A percentile compares a stretch with the other conserved stretches of the same genome.
Conservation (phyloP, 805 yeast species). For the Schwanniomyces yamadae region DNA sequence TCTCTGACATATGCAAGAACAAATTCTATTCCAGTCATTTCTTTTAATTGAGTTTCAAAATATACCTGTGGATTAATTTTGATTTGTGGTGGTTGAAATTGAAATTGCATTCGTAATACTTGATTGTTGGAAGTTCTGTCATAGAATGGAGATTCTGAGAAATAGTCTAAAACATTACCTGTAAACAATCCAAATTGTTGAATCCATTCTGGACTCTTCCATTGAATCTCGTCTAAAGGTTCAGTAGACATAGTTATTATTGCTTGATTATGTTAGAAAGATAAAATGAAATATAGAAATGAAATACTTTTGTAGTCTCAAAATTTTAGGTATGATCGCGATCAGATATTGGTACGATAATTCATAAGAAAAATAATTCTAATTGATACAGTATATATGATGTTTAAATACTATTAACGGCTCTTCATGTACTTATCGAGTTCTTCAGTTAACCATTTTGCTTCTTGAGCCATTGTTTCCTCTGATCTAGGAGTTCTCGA, state of each 20-base stretch:
- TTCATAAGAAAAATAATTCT: too few species aligned
- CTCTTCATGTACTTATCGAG: conserved; percentile 23
- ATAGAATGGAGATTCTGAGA: conserved; percentile 91
- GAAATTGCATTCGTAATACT: conserved; percentile 92
- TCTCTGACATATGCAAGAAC: conserved; percentile 72
- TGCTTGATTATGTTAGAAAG: too few species aligned
- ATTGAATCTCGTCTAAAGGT: conserved; percentile 83
- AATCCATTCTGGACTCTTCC: conserved; percentile 98
- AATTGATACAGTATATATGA: not conserved
- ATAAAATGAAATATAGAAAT: not conserved
- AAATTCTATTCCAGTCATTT: conserved; percentile 86
- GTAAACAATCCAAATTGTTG: conserved; percentile 83
- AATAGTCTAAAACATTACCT: conserved; percentile 89
- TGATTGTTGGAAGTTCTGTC: conserved; percentile 94
- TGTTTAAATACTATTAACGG: not conserved
- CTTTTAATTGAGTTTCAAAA: conserved; percentile 57
- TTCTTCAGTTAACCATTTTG: conserved; percentile 49
- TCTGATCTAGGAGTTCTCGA: conserved; percentile 56
- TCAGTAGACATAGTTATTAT: conserved; percentile 19
- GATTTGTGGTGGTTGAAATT: conserved; percentile 57
- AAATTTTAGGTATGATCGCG: not conserved
- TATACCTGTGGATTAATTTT: conserved; percentile 34
- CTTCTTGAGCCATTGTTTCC: conserved; percentile 73
- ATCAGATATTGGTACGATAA: too few species aligned
- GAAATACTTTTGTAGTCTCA: not conserved